Conservation (phyloP, 805 yeast genomes). For the Metschnikowia kunwiensis region DNA sequence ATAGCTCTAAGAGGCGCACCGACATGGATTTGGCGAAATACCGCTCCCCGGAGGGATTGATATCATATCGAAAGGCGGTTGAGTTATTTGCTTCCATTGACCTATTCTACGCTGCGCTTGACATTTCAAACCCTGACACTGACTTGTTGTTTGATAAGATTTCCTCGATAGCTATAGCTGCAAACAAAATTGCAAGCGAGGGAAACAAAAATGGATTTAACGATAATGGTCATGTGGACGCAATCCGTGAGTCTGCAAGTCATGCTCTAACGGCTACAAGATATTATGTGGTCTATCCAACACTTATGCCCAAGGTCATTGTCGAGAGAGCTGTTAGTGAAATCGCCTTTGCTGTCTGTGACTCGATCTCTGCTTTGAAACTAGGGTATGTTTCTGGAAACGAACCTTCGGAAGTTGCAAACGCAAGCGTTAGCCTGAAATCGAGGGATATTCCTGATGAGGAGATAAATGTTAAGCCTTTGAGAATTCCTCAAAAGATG, state of each 20-base stretch:
- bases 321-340: conserved; percentile 77
- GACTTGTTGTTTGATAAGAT: conserved; percentile 50
- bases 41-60: conserved; percentile 40
- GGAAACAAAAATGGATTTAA: conserved; percentile 23
- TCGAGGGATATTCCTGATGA: conserved; percentile 1
- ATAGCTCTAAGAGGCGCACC: conserved; percentile 20
- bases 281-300: conserved; percentile 61
- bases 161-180: conserved; percentile 47
- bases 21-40: conserved; percentile 28
- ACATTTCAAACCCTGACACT: conserved; percentile 26
- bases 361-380: conserved; percentile 54
- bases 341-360: conserved; percentile 62
- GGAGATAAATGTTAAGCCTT: conserved; percentile 10
- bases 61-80: conserved; percentile 44
- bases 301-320: conserved; percentile 65
- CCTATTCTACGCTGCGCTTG: conserved; percentile 36
- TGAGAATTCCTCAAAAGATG: conserved; percentile 12
- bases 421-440: not conserved
- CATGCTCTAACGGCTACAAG: conserved; percentile 76
- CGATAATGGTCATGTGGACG: conserved; percentile 30
- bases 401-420: not conserved
- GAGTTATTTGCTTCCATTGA: conserved; percentile 50
- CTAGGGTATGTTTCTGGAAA: conserved; percentile 23
- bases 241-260: conserved; percentile 64
- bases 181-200: conserved; percentile 39